Percentiles rank a stretch among this genome's conserved stretches.
Evolutionary conservation across 129 eudicot species (phyloP).

Genomic region (Escallonia rubra): DNA sequence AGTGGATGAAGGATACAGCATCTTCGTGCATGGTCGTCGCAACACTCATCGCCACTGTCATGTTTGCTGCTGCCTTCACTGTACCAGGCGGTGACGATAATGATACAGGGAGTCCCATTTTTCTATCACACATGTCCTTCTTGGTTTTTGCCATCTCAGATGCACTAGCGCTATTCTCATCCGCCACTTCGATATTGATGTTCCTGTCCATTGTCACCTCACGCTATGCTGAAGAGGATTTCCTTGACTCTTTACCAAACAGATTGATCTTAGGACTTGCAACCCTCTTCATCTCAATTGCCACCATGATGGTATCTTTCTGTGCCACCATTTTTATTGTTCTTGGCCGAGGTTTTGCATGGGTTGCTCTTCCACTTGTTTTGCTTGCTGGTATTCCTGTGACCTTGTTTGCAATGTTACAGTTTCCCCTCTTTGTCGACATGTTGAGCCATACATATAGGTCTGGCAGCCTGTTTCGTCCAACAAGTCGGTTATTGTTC

Average conservation of each 20-base stretch:
- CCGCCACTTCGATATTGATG: constrained; percentile 21
- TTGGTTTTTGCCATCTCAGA: constrained; percentile 12
- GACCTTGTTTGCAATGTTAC: constrained; percentile 7
- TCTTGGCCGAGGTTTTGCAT: constrained; percentile 7
- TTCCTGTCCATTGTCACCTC: constrained; percentile 22
- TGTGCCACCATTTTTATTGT: constrained; percentile 9
- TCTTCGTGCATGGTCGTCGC: constrained; percentile 22
- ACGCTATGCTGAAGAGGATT: constrained; percentile 18
- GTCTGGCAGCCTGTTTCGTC: constrained; percentile 1
- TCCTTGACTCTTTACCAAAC: background rate
- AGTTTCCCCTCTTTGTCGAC: constrained; percentile 10
- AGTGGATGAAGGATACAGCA: constrained; percentile 29
- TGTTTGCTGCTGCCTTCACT: constrained; percentile 25
- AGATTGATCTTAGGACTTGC: constrained; percentile 14
- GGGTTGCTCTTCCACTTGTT: constrained; percentile 12
- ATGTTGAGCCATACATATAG: constrained; percentile 3
- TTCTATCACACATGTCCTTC: background rate
- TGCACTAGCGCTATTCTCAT: constrained; percentile 19
- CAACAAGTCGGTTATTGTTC: constrained; percentile 4
- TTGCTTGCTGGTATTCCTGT: constrained; percentile 15
- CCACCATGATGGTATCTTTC: constrained; percentile 23
- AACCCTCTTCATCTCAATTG: constrained; percentile 18
- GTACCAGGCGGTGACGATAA: constrained; percentile 21
- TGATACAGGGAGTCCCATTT: constrained; percentile 7
- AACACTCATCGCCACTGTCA: constrained; percentile 20